A percentile compares a stretch with the other conserved stretches of the same genome.
Conservation (phyloP, 306 rosid species). For the Trifolium repens region DNA sequence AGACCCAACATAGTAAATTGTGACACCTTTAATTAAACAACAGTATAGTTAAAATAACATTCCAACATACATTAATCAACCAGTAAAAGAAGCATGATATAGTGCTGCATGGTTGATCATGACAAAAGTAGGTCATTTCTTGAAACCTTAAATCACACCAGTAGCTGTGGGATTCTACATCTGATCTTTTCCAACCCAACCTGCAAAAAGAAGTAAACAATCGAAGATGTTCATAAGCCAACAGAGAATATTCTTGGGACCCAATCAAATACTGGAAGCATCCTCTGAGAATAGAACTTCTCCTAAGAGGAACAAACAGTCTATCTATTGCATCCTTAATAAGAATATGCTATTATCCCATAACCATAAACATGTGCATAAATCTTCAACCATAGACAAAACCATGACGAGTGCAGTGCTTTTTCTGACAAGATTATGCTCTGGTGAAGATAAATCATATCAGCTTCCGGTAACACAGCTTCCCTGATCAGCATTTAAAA, state of each 20-base stretch:
- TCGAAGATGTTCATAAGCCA: constrained; percentile 63
- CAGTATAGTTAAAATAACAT: constrained; percentile 53
- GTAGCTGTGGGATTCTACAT: constrained; percentile 57
- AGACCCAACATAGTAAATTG: constrained; percentile 36
- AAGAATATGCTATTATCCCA: constrained; percentile 42
- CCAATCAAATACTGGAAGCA: constrained; percentile 69
- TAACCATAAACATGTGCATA: constrained; percentile 36
- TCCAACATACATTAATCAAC: constrained; percentile 91
- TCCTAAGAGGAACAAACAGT: constrained; percentile 47
- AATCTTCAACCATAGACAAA: constrained; percentile 48
- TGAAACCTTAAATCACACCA: constrained; percentile 74
- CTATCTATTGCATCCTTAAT: constrained; percentile 46
- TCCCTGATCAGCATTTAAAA: constrained; percentile 49
- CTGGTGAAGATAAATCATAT: constrained; percentile 41
- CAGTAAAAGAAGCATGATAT: constrained; percentile 73
- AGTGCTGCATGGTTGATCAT: constrained; percentile 72
- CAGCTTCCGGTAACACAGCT: constrained; percentile 38
- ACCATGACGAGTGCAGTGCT: constrained; percentile 35
- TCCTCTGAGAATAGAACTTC: constrained; percentile 57
- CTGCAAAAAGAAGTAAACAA: constrained; percentile 80
- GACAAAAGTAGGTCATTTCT: constrained; percentile 71
- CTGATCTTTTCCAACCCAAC: constrained; percentile 61
- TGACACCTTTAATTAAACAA: constrained; percentile 41
- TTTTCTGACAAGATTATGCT: constrained; percentile 38
- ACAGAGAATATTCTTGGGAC: constrained; percentile 53